Conservation (phyloP, 805 yeast species). For the Candida saitoana region DNA sequence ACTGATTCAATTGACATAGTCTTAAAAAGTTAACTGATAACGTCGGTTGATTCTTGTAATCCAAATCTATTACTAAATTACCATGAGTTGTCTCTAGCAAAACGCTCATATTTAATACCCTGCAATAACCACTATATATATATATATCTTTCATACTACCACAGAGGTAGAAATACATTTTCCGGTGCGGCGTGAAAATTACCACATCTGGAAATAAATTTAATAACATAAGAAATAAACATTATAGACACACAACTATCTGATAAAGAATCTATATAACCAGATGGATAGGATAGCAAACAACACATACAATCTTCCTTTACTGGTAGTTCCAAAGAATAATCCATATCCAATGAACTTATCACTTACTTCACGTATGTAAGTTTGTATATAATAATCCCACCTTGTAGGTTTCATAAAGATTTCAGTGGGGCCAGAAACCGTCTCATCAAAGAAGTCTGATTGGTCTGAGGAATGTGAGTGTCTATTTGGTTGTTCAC, state of each 20-base stretch:
- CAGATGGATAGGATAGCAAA: slow-evolving; percentile 13
- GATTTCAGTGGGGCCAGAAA: slow-evolving; percentile 39
- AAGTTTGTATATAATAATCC: slow-evolving; percentile 24
- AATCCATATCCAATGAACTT: slow-evolving; percentile 28
- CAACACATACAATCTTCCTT: slow-evolving; percentile 27
- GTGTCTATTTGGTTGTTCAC: slow-evolving; percentile 13
- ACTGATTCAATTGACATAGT: slow-evolving; percentile 50
- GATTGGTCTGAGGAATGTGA: slow-evolving; percentile 13
- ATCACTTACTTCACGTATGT: slow-evolving; percentile 27
- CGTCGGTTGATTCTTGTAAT: slow-evolving; percentile 27
- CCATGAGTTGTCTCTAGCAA: slow-evolving; percentile 36
- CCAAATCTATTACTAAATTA: slow-evolving; percentile 49
- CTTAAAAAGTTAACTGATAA: slow-evolving; percentile 48
- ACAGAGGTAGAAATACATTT: not conserved
- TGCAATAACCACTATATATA: slow-evolving; percentile 3
- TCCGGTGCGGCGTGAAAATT: slow-evolving; percentile 2
- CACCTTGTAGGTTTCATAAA: slow-evolving; percentile 32
- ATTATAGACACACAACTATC: not conserved
- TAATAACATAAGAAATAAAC: too few species aligned
- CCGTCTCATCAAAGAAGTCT: slow-evolving; percentile 15
- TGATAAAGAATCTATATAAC: slow-evolving; percentile 5
- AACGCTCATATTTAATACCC: slow-evolving; percentile 31
- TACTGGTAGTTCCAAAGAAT: slow-evolving; percentile 31
- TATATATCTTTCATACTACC: too few species aligned
- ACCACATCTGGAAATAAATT: too few species aligned